phyloP scores from a whole-genome alignment of 495 filamentous ascomycete species.

The Hypoxylon lienhwacheense region DNA sequence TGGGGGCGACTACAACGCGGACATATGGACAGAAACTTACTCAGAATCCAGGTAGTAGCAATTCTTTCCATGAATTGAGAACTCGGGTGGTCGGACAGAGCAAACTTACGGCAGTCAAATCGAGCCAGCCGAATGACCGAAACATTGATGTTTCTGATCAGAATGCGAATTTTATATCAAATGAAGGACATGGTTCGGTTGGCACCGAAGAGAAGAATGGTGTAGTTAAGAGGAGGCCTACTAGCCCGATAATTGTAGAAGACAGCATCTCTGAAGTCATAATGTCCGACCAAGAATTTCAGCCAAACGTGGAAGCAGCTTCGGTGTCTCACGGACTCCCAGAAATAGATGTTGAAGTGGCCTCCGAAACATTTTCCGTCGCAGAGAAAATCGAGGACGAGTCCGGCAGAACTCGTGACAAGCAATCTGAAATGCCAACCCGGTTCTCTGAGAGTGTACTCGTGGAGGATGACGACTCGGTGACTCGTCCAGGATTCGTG shows the following conservation, averaged over 20 bases:
- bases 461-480: background rate
- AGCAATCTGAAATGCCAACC: no score
- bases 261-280: background rate
- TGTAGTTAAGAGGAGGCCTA: background rate
- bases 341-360: no score
- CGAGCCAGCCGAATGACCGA: background rate
- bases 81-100: background rate
- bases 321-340: background rate
- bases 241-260: background rate
- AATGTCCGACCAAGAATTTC: background rate
- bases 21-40: constrained; percentile 4
- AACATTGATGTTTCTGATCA: background rate
- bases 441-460: no score
- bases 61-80: background rate
- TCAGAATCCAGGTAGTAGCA: background rate
- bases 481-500: background rate
- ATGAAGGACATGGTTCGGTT: background rate
- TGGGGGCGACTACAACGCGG: background rate
- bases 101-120: background rate
- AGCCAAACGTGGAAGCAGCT: background rate
- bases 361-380: no score
- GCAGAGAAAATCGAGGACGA: no score
- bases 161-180: background rate
- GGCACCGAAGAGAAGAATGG: background rate
- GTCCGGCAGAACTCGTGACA: no score